Percentiles rank a stretch among this genome's conserved stretches.
Conservation (phyloP, 257 asterid genomes). For the Lithospermum erythrorhizon region DNA sequence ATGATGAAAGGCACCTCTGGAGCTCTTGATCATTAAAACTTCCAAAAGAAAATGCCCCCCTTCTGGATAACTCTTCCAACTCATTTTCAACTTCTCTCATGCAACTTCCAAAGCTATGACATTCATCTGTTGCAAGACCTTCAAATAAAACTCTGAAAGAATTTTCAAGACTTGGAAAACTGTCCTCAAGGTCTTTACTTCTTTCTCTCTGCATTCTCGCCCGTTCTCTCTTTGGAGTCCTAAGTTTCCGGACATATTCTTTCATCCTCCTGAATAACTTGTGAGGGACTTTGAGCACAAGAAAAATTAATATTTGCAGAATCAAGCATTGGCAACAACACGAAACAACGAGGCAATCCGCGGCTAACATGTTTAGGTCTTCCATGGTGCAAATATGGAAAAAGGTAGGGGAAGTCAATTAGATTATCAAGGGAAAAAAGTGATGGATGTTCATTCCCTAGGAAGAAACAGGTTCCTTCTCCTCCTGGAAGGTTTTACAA, state of each 20-base stretch:
- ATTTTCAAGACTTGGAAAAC: conserved; percentile 18
- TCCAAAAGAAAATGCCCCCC: conserved; percentile 78
- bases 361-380: conserved; percentile 51
- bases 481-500: conserved; percentile 34
- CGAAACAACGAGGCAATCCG: conserved; percentile 68
- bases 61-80: conserved; percentile 46
- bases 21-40: conserved; percentile 59
- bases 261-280: conserved; percentile 36
- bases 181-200: conserved; percentile 18
- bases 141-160: conserved; percentile 21
- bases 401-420: not conserved
- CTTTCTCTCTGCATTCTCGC: conserved; percentile 23
- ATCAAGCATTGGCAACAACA: conserved; percentile 85
- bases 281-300: conserved; percentile 50
- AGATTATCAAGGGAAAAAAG: conserved; percentile 19
- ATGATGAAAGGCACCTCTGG: conserved; percentile 23
- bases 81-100: conserved; percentile 63
- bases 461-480: conserved; percentile 30
- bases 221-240: conserved; percentile 18
- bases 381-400: conserved; percentile 31
- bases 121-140: conserved; percentile 16
- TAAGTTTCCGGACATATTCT: conserved; percentile 33
- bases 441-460: conserved; percentile 27
- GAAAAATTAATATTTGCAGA: conserved; percentile 50
- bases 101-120: conserved; percentile 25